Evolutionary conservation across 495 filamentous ascomycete genomes (phyloP), one percentile per base, ranked within the genome.

Genomic region (Trichoderma orchidacearum): DNA sequence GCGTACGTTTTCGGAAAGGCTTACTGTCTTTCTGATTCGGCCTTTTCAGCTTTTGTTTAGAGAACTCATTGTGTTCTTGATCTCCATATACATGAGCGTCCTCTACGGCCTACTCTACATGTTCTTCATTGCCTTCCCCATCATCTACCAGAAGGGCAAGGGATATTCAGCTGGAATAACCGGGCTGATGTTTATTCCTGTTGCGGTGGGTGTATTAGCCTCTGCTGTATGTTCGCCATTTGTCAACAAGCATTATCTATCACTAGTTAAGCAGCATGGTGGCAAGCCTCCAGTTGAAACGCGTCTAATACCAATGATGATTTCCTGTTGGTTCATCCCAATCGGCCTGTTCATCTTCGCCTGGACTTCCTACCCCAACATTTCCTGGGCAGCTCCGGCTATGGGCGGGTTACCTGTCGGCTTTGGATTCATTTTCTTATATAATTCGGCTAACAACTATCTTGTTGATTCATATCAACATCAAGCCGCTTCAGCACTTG

Each of bases 391-490:
- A 50, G 88, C 85, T 0, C 85, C 87, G 1, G 73, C 75, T 2
- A 73, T 93, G 13, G 87, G 82, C 25, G 87, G 87, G 31, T 83
- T 84, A 61, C 85, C 86, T 6, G 80, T 91, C 55, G 88, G 87
- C 8, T 90, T 91, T 65, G 87, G 87, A 21, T 89, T 93, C 66
- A 88, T 91, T 64, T 89, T 90, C 71, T 70, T 92, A 21, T 92
- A 91, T 70, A 91, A 90, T 70, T 76, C 84, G 7, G 86, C 86
- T 52, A 90, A 88, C 70, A 90, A 92, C 72, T 90, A 90, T 65
- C 59, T 77, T 61, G 86, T 93, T 54, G 88, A 93, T 68, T 84
- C 85, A 0, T 91, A 91, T 69, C 85, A 89, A 64, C 82, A 89
- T 65, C 85, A 89, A 70, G 88, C 88, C 17, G 87, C 88, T 0